Evolutionary conservation across 208 protist species (phyloP).

Genomic region (Herpetomonas samuelpessoai): DNA sequence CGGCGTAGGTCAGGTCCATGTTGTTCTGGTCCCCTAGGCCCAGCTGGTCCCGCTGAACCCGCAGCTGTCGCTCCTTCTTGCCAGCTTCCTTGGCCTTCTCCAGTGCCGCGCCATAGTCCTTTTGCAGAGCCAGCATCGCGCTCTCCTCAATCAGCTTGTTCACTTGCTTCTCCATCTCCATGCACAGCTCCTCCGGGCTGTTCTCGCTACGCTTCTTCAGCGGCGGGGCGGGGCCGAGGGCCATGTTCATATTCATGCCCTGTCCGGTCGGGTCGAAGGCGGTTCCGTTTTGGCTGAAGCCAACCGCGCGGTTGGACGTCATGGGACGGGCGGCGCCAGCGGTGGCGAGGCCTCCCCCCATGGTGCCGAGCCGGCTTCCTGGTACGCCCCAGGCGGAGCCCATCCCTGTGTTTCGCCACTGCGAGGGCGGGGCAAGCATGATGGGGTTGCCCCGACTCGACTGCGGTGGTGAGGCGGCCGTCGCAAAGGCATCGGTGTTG

Average conservation of each 20-base stretch:
- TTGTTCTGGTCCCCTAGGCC: slow-evolving; percentile 93
- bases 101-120: slow-evolving; percentile 87
- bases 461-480: slow-evolving; percentile 15
- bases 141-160: slow-evolving; percentile 94
- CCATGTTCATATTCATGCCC: slow-evolving; percentile 52
- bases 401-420: slow-evolving; percentile 64
- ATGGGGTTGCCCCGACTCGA: slow-evolving; percentile 58
- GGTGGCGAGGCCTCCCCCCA: slow-evolving; percentile 46
- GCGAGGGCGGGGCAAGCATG: slow-evolving; percentile 74
- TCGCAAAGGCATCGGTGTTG: slow-evolving; percentile 30
- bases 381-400: slow-evolving; percentile 70
- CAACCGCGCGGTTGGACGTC: slow-evolving; percentile 92
- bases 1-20: slow-evolving; percentile 95
- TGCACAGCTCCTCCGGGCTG: slow-evolving; percentile 90
- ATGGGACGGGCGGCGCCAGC: slow-evolving; percentile 78
- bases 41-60: slow-evolving; percentile 90
- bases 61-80: slow-evolving; percentile 91
- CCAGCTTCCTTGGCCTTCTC: slow-evolving; percentile 95
- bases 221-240: slow-evolving; percentile 82
- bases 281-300: slow-evolving; percentile 64
- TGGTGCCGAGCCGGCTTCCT: slow-evolving; percentile 58
- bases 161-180: slow-evolving; percentile 93
- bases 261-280: slow-evolving; percentile 84
- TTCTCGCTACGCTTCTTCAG: slow-evolving; percentile 91
- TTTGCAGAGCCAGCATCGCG: slow-evolving; percentile 84